These are phyloP conservation scores for Bremia lactucae DNA, from an alignment of 352 stramenopile genomes.

Conservation along the genomic window DNA sequence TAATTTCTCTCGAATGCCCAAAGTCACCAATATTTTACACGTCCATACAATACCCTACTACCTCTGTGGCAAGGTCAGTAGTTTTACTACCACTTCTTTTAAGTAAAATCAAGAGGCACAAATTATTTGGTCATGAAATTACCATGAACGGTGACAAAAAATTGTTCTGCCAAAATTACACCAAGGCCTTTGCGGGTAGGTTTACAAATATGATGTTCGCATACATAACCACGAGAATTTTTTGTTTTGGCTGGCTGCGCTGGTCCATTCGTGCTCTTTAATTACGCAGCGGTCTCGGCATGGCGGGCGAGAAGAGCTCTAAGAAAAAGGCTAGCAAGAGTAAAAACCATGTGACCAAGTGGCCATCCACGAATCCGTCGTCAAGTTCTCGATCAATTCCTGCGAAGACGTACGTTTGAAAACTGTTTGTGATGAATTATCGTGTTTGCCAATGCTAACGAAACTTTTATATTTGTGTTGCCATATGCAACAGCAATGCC, in stretches of 20 bases:
- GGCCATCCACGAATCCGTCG: conserved; percentile 75
- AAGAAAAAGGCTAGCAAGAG: conserved; percentile 37
- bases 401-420: conserved; percentile 39
- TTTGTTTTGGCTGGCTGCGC: conserved; percentile 27
- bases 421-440: conserved; percentile 5
- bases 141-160: too few relatives aligned
- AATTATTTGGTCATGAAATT: too few relatives aligned
- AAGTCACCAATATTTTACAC: too few relatives aligned
- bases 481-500: conserved; percentile 39
- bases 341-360: conserved; percentile 39
- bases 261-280: conserved; percentile 26
- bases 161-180: too few relatives aligned
- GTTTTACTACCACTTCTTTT: too few relatives aligned
- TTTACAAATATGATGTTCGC: conserved; percentile 3
- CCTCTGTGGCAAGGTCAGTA: too few relatives aligned
- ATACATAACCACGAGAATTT: too few relatives aligned
- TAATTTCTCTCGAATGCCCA: too few relatives aligned
- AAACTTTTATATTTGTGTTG: neutral
- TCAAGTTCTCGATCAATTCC: conserved; percentile 64
- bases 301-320: conserved; percentile 36
- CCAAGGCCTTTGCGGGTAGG: too few relatives aligned
- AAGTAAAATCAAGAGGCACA: too few relatives aligned
- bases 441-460: conserved; percentile 2
- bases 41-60: too few relatives aligned
- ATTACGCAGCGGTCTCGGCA: conserved; percentile 17